Evolutionary conservation across 2,329 filamentous ascomycete genomes (phyloP), one percentile per base, ranked within the genome.

Genomic region (Cercospora sesami): DNA sequence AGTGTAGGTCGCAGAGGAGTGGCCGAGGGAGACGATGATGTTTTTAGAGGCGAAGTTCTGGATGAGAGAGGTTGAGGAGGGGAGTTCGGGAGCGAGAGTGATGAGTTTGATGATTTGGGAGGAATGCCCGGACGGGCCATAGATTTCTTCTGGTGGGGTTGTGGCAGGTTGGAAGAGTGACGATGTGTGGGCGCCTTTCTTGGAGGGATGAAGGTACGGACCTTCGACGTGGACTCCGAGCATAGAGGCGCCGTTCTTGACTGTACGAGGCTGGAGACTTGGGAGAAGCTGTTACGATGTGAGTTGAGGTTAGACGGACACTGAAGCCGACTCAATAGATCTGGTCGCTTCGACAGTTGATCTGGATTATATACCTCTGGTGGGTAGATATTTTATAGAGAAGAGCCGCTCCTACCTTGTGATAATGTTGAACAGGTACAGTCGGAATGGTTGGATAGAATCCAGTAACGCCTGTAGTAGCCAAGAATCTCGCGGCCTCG

Each of bases 221-320:
- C 85, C 86, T 80, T 87, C 85, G 18, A 81, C 80, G 72, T 87
- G 86, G n/a, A 84, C 84, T 31, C 86, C 86, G 1, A 87, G 80
- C 5, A 87, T 78, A 18, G 82, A 80, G n/a, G 85, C 85, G 4
- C 80, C 80, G 14, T 75, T 71, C 9, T 78, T 68, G 60, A 83
- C 80, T 10, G 79, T 73, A 23, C 80, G 78, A 14, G 85, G 84
- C 23, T 71, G 74, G 3, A 86, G 78, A 23, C 78, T 80, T 0
- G 85, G 84, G 4, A 86, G 79, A 45, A 85, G 82, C 83, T 77
- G 72, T 66, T 6, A 51, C 21, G 12, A 26, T 26, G 45, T 51
- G 45, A 51, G 45, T 18, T 48, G 18, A 10, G 10, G 45, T 12
- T 10, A n/a, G 5, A 39, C 33, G 33, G 14, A 39, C 14, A 39